Evolutionary conservation across 2,329 filamentous ascomycete species (phyloP), one percentile per base, ranked within the genome.

Genomic region (Botrytis deweyae): DNA sequence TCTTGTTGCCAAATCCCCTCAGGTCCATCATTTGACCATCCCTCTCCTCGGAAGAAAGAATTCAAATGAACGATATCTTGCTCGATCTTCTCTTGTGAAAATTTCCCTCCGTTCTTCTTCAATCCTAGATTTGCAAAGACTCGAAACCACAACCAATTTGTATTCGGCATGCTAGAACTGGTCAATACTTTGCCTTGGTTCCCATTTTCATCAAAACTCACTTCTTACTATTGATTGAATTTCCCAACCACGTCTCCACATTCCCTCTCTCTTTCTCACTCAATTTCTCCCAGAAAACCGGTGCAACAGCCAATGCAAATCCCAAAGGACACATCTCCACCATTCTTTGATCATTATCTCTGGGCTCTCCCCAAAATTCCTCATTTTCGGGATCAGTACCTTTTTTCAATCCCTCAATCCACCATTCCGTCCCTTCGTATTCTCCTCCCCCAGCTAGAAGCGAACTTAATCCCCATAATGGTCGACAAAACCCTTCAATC

Each of bases 301-400:
- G 80, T 0, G 90, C 91, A 70, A 94, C 90, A 46, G 91, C 92
- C 71, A 95, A 84, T 1, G 92, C 89, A 78, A 90, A 95, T 0
- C 92, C 93, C 74, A 95, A 86, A 0, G 92, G 92, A 80, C 92
- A 94, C 87, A 94, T 93, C 81, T 95, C 93, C 3, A 95, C 93
- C 93, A 95, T 95, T 40, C 92, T 86, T 84, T 95, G 92, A 79
- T 95, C 93, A 73, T 91, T 90, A 79, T 94, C 92, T 76, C 90
- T 87, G 76, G 93, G 91, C 73, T 88, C 90, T 0, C 92, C 92
- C 92, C 92, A 95, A 79, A 91, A 95, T 82, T 94, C 92, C 0
- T 88, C 86, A 74, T 84, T 88, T 63, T 89, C 85, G 0, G 92
- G 92, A 78, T 95, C 89, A 0, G 91, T 94, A 0, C 92, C 93